Conservation (phyloP, 192 early-diverging fungal genomes). For the Coemansia javaensis region DNA sequence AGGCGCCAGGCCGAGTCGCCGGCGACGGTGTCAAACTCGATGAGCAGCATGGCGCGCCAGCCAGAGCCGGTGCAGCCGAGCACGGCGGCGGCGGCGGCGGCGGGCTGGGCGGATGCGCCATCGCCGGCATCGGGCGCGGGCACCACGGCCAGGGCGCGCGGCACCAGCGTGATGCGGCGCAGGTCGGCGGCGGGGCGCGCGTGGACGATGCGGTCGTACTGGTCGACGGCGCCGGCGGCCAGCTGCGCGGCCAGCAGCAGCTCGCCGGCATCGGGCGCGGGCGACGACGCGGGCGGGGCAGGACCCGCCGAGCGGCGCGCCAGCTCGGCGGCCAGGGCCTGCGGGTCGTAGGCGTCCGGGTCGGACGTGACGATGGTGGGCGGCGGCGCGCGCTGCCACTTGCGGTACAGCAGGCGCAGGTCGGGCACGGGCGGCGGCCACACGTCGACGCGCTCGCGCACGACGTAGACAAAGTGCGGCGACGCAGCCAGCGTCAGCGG, state of each 20-base stretch:
- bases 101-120: not conserved
- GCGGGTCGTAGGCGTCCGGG: conserved; percentile 40
- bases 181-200: conserved; percentile 31
- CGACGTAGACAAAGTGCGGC: conserved; percentile 42
- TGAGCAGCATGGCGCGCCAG: conserved; percentile 38
- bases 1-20: conserved; percentile 14
- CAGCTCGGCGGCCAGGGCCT: conserved; percentile 27
- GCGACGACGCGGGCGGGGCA: not conserved
- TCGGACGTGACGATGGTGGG: conserved; percentile 44
- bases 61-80: conserved; percentile 29
- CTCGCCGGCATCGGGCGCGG: conserved; percentile 3
- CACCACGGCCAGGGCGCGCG: not conserved
- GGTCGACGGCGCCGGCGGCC: conserved; percentile 9
- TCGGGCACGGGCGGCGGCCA: conserved; percentile 52
- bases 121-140: not conserved
- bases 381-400: conserved; percentile 35
- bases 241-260: conserved; percentile 2
- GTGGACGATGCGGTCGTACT: conserved; percentile 32
- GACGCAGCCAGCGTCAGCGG: conserved; percentile 41
- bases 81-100: not conserved
- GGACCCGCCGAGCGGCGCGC: conserved; percentile 11
- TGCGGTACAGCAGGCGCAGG: conserved; percentile 35
- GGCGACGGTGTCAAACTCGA: conserved; percentile 28
- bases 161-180: conserved; percentile 19
- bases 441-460: conserved; percentile 48